phyloP scores from a whole-genome alignment of 169 alveolate genomes.

The Plasmodium sp. region DNA sequence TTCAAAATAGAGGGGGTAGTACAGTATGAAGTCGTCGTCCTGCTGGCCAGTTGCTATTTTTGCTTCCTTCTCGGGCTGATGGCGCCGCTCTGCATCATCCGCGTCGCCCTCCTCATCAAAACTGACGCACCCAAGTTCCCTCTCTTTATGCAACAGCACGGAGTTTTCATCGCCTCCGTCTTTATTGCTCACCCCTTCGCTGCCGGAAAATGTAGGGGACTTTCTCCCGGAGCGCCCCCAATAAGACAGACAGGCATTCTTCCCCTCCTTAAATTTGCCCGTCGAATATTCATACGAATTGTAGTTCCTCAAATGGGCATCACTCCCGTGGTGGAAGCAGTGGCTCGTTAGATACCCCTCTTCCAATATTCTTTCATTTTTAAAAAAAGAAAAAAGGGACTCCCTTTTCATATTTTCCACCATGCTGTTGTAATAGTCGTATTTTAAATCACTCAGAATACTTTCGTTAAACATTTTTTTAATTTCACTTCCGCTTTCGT shows the following conservation, averaged over 20 bases:
- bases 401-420: slow-evolving; percentile 34
- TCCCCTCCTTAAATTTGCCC: not conserved
- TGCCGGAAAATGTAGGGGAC: not conserved
- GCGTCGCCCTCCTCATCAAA: not conserved
- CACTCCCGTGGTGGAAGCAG: not conserved
- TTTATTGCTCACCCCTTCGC: not conserved
- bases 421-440: slow-evolving; percentile 4
- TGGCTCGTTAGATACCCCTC: slow-evolving; percentile 25
- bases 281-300: slow-evolving; percentile 1
- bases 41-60: not conserved
- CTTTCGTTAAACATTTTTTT: slow-evolving; percentile 60
- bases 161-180: not conserved
- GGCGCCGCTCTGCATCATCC: not conserved
- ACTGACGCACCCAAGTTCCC: not conserved
- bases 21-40: slow-evolving; percentile 29
- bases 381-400: slow-evolving; percentile 43
- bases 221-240: not conserved
- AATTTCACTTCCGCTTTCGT: slow-evolving; percentile 28
- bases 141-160: not conserved
- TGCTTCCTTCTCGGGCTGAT: not conserved
- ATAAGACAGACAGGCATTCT: not conserved
- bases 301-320: slow-evolving; percentile 3
- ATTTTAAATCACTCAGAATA: slow-evolving; percentile 34
- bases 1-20: slow-evolving; percentile 65
- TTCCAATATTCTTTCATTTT: slow-evolving; percentile 33